Percentiles rank a stretch among this genome's conserved stretches.
These are phyloP conservation scores for Magnolia kwangsiensis DNA, from an alignment of 164 flowering plant genomes.

Conservation along the genomic window DNA sequence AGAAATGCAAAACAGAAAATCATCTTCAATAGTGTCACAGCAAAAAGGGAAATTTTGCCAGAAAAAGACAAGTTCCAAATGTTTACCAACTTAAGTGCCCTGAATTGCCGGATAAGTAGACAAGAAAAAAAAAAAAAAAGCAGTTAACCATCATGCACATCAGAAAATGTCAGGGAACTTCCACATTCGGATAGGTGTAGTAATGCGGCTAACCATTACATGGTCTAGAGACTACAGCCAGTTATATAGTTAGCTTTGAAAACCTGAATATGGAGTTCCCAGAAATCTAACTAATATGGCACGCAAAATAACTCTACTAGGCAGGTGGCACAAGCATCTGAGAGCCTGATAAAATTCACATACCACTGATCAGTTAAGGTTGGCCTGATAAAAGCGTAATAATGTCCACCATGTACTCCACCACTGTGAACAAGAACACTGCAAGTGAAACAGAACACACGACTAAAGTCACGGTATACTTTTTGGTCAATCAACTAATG, in stretches of 20 bases:
- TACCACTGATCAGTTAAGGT: constrained; percentile 46
- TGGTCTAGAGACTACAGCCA: background rate
- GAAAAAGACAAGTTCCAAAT: too few relatives aligned
- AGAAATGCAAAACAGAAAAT: too few relatives aligned
- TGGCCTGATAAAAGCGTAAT: constrained; percentile 48
- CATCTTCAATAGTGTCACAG: too few relatives aligned
- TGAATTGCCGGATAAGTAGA: too few relatives aligned
- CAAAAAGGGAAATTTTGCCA: too few relatives aligned
- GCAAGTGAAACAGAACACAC: constrained; percentile 17
- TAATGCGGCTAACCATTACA: background rate
- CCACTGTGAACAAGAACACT: constrained; percentile 54
- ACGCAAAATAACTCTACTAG: background rate
- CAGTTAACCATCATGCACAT: background rate
- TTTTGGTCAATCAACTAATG: background rate
- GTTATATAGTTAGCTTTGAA: background rate
- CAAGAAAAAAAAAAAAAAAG: background rate
- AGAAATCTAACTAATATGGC: background rate
- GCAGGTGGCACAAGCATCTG: background rate
- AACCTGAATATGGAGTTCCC: background rate
- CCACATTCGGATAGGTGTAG: background rate
- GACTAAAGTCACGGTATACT: background rate
- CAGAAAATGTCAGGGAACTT: background rate
- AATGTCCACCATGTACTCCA: constrained; percentile 51
- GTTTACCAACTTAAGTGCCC: too few relatives aligned
- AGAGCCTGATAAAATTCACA: background rate